Evolutionary conservation across 768 basidiomycete genomes (phyloP), one percentile per base, ranked within the genome.

Genomic region (Lactarius psammicola): DNA sequence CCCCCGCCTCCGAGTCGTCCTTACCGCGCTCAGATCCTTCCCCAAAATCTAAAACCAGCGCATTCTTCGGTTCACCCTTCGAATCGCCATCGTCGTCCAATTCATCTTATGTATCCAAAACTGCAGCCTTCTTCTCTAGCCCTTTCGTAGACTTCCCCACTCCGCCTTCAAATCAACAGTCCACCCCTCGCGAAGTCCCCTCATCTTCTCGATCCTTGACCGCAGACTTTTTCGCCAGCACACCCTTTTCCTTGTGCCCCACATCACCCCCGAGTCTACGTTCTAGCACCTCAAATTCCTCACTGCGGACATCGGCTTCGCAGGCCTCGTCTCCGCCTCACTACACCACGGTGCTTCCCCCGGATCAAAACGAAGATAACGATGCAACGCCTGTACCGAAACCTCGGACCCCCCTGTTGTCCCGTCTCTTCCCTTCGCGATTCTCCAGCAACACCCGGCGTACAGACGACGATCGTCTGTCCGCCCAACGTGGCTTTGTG

Each of bases 391-490:
- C 66, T 15, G 53, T 60, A 17, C 53, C 62, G n/a, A 62, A 59
- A n/a, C 17, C 59, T 13, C 63, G 60, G 7, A 42, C 63, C 4
- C 69, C 69, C 20, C 23, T 65, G 3, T 44, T 70, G 4, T 38
- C 69, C 6, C 67, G 69, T 38, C 67, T 70, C 44, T 70, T 70
- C 40, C 69, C 69, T 23, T 70, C 69, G 15, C 67, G 69, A 7
- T 65, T 68, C 55, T 60, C 58, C 53, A 63, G 56, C 13, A 59
- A 56, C 17, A 34, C 51, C 9, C 67, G 63, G 31, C 59, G 61
- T 23, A 53, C 68, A 10, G 60, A 58, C 20, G 58, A 61, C 11
- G 36, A 57, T 44, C 46, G 23, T n/a, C 44, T 53, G 13, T 23
- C 18, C 20, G n/a, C 34, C 8, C n/a, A 7, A 26, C 67, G 63